Conservation (phyloP, 2,329 filamentous ascomycete species). For the Metarhizium anisopliae region DNA sequence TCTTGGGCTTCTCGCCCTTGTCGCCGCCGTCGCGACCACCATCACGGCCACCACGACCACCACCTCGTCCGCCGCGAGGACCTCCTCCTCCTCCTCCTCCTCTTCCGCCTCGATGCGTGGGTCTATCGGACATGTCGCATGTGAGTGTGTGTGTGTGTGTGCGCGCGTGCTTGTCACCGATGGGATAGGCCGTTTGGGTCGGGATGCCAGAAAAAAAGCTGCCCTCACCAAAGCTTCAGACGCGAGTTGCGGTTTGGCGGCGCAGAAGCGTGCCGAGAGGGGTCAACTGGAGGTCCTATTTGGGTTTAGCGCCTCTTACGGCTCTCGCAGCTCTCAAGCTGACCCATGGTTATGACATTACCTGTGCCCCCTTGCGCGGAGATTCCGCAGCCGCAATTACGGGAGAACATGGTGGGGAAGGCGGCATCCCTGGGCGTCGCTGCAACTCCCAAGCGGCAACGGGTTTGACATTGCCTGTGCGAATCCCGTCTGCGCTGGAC, state of each 20-base stretch:
- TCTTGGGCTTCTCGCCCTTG: conserved; percentile 74
- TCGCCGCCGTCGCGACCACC: conserved; percentile 32
- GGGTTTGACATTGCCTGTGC: too few species aligned
- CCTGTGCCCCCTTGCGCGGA: too few species aligned
- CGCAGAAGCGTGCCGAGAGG: neutral
- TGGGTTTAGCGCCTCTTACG: neutral
- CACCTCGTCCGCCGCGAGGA: conserved; percentile 30
- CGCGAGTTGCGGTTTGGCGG: neutral
- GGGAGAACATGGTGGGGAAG: too few species aligned
- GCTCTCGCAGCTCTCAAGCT: neutral
- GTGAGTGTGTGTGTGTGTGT: conserved; percentile 5
- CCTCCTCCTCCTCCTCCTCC: conserved; percentile 28
- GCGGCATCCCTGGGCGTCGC: too few species aligned
- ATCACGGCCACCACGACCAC: conserved; percentile 28
- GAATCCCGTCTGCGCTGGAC: too few species aligned
- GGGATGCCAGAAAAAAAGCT: neutral
- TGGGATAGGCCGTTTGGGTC: neutral
- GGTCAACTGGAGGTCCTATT: neutral
- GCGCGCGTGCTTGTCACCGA: neutral
- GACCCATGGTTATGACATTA: too few species aligned
- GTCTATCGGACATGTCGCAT: conserved; percentile 41
- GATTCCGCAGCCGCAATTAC: too few species aligned
- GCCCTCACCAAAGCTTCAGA: neutral
- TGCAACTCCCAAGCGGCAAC: too few species aligned
- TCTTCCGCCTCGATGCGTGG: conserved; percentile 35